Evolutionary conservation across 768 basidiomycete species (phyloP), one percentile per base, ranked within the genome.

Genomic region (Termitomyces sp.): DNA sequence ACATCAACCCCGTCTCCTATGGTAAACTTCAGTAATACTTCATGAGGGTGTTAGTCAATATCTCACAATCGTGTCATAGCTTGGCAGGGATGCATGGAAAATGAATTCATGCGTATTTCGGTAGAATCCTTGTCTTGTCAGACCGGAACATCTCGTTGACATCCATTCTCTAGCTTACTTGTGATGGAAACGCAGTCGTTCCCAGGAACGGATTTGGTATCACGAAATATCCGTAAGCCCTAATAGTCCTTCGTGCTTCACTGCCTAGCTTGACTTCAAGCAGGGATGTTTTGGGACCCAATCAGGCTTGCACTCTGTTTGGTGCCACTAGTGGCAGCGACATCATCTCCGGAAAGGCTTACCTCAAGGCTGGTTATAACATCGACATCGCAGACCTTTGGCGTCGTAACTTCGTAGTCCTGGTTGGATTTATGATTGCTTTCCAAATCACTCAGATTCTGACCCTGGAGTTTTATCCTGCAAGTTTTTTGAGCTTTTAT

Each of bases 21-120:
- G 85, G 82, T 83, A 66, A 56, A 75, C 42, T 10, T 24, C 20
- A 27, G 36, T 12, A 20, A 7, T 5, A 16, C 2, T 2, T 49
- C 39, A 7, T 59, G 3, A 26, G 12, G 22, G 14, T 24, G 10
- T 18, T 55, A 6, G 34, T 26, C 43, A n/a, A n/a, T n/a, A n/a
- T 16, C 40, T 51, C 39, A 47, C 39, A 50, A 39, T 53, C 43
- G 1, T 42, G 8, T n/a, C 55, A 24, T 56, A 86, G 85, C 84
- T 0, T 94, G 89, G 81, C 83, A 88, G 62, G 85, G 83, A 2
- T 75, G 82, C 37, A 89, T 95, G 86, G 85, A 89, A 71, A 95
- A 95, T 69, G 93, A 96, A 69, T 93, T 94, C 71, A 82, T 78
- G 76, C 82, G 84, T 18, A 83, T 85, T 36, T 69, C 80, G 20